These are phyloP conservation scores for Grosmannia clavigera DNA, from an alignment of 2,329 filamentous ascomycete genomes.

Conservation along the genomic window DNA sequence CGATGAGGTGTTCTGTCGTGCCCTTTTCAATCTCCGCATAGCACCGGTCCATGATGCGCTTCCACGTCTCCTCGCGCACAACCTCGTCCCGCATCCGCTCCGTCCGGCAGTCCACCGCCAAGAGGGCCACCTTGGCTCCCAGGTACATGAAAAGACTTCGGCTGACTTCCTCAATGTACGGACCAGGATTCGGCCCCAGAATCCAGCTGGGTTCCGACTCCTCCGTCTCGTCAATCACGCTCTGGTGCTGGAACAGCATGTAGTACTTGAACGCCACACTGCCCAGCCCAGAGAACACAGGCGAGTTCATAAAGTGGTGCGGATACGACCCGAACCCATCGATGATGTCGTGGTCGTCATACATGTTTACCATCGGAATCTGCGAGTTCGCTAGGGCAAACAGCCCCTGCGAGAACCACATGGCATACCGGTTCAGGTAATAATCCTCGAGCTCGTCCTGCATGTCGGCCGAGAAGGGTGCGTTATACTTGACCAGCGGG, in stretches of 20 bases:
- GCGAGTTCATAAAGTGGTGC: conserved; percentile 79
- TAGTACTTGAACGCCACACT: conserved; percentile 97
- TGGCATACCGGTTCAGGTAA: conserved; percentile 77
- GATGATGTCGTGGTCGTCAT: conserved; percentile 88
- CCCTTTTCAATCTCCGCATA: conserved; percentile 72
- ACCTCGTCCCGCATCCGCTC: conserved; percentile 79
- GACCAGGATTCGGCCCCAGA: conserved; percentile 65
- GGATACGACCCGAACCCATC: conserved; percentile 91
- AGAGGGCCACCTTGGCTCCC: conserved; percentile 64
- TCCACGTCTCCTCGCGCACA: conserved; percentile 67
- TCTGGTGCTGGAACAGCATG: conserved; percentile 96
- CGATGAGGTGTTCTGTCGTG: conserved; percentile 78
- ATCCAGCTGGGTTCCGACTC: conserved; percentile 84
- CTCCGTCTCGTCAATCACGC: conserved; percentile 66
- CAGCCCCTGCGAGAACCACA: conserved; percentile 93
- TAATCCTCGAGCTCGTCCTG: conserved; percentile 80
- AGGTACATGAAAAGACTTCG: conserved; percentile 77
- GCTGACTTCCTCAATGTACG: conserved; percentile 80
- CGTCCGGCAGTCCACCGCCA: conserved; percentile 84
- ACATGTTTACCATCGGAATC: conserved; percentile 98
- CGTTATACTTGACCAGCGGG: conserved; percentile 63
- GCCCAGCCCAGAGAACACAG: conserved; percentile 81
- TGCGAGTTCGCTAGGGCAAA: conserved; percentile 89
- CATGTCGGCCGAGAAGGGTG: conserved; percentile 68
- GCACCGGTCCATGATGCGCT: conserved; percentile 74